Evolutionary conservation across 371 early-diverging fungal genomes (phyloP).

Genomic region (Circinella minor): DNA sequence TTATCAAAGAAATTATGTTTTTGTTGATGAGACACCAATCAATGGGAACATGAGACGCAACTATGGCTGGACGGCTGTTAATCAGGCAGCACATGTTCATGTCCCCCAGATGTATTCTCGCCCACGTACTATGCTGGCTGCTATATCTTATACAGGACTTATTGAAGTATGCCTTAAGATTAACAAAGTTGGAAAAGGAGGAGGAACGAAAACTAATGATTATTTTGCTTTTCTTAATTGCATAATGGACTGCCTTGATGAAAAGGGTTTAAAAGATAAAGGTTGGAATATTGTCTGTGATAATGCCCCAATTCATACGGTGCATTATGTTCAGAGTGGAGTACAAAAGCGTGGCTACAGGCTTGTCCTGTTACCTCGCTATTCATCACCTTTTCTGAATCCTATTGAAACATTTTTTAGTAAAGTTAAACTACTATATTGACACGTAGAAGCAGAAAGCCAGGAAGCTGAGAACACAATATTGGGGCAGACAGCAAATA

Average conservation of each 20-base stretch:
- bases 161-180: background rate
- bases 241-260: conserved; percentile 11
- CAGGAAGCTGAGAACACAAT: no score
- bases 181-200: no score
- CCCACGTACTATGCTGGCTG: conserved; percentile 5
- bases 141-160: conserved; percentile 6
- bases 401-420: conserved; percentile 18
- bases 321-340: background rate
- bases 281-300: conserved; percentile 10
- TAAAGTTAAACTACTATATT: background rate
- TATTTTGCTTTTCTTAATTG: background rate
- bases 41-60: no score
- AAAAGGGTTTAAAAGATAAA: background rate
- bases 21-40: no score
- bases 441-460: background rate
- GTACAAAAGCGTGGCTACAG: conserved; percentile 13
- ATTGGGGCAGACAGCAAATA: no score
- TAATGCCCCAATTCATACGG: conserved; percentile 17
- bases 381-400: conserved; percentile 20
- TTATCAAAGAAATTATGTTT: no score
- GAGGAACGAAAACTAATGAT: no score
- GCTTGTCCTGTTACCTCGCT: conserved; percentile 12
- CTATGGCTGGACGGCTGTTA: no score
- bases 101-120: conserved; percentile 6
- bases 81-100: background rate